Base-by-base conservation (phyloP, 169 alveolate species). In the Plasmodium falciparum region DNA sequence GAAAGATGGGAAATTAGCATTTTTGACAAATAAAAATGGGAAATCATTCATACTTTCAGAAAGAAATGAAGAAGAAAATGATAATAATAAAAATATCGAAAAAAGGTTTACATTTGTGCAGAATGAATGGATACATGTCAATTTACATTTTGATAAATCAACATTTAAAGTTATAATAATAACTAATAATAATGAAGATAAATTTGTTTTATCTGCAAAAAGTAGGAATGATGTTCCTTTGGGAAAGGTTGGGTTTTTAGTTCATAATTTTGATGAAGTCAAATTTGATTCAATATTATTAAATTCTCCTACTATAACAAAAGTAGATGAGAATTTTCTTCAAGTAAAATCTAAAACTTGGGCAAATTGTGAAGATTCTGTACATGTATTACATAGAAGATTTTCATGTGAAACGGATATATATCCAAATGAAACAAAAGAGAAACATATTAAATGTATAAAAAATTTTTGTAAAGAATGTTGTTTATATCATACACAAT, bases 401-500 rank as follows among this genome's bases (percentile, higher is more conserved):
- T 71, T 80, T 11, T 80, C 92, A 56, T 93, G 95, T 78, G 92
- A 90, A 54, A 83, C 91, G 22, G 86, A 70, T 50, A 83, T 83
- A 58, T 71, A 86, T 61, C 93, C 93, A 75, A 90, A 74, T 88
- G 93, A 92, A 24, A 85, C 90, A 70, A 70, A 78, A 73, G 92
- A 88, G 15, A 80, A 89, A 54, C 89, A 89, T 54, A 73, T 73
- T 54, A 74, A 63, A 61, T 94, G 96, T 76, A 76, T 92, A 17
- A 88, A 73, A 58, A 88, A 90, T 71, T 94, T 92, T 43, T 94
- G 96, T 71, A 73, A 85, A 49, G 95, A 92, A 63, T 94, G 96
- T 61, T 94, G 96, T 88, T 43, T 73, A 29, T 88, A 94, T 78
- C 96, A 94, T 80, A 92, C 96, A 17, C 70, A 66, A 91, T 65